Evolutionary conservation across 768 basidiomycete species (phyloP), one percentile per base, ranked within the genome.

Genomic region (Guyanaporus albipodus): DNA sequence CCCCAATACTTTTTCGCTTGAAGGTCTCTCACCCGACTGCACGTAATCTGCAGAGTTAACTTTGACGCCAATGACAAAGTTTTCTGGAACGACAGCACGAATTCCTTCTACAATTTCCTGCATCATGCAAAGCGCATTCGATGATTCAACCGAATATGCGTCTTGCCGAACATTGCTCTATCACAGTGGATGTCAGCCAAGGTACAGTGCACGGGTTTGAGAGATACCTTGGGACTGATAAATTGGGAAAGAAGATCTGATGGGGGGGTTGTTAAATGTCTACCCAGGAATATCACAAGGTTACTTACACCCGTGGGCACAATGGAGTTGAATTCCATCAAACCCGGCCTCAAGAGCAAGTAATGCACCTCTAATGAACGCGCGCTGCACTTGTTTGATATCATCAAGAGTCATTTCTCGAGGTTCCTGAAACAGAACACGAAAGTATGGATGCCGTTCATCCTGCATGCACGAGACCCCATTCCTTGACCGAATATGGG

Each of bases 251-350:
- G 68, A 19, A 94, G 73, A 64, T 92, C 89, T 91, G 45, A 18
- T 7, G 9, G 22, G 2, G 2, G n/a, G n/a, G n/a, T n/a, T 18
- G 6, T 9, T 52, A 23, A 32, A 27, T 8, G 10, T n/a, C 2
- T 27, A 17, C 48, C 23, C 18, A 28, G 27, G n/a, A 33, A 35
- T 22, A 36, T 11, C 24, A 26, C 18, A 19, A 17, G 17, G 29
- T 26, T 5, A 78, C 87, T 65, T 44, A 90, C 87, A 93, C 29
- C 91, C 91, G 64, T 94, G 91, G 1, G 84, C 84, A 21, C 74
- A 85, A 62, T 96, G 94, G 9, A 97, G 51, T 58, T 96, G 80
- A 4, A 95, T 69, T 0, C 94, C 93, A 52, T 95, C 89, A 61
- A 92, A 94, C 0, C 89, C 90, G 32, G 84, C 69, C 43, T 75